Evolutionary conservation across 495 filamentous ascomycete species (phyloP).

Genomic region (Hypomontagnella submonticulosa): DNA sequence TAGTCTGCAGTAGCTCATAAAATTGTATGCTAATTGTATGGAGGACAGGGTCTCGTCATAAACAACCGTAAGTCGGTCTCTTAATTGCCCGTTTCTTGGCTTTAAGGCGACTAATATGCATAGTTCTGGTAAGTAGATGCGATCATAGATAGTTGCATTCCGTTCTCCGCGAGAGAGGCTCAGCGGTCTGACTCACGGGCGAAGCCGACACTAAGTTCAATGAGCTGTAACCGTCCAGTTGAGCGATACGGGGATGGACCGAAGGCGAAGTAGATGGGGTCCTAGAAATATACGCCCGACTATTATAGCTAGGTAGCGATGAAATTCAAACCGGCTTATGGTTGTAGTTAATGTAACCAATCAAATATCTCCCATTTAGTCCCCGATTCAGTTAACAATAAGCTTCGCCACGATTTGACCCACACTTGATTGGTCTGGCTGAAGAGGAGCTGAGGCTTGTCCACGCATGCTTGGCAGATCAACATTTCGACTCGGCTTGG

Average conservation of each 20-base stretch:
- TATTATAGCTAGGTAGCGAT: not conserved
- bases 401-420: slow-evolving; percentile 23
- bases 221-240: slow-evolving; percentile 1
- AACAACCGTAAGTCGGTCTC: too few relatives aligned
- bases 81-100: too few relatives aligned
- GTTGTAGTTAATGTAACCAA: slow-evolving; percentile 12
- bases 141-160: not conserved
- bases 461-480: slow-evolving; percentile 18
- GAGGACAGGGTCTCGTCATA: too few relatives aligned
- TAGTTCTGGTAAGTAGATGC: too few relatives aligned
- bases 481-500: slow-evolving; percentile 18
- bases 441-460: slow-evolving; percentile 26
- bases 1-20: too few relatives aligned
- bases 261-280: not conserved
- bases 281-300: not conserved
- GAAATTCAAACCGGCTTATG: slow-evolving; percentile 4
- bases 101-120: too few relatives aligned
- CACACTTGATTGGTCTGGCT: slow-evolving; percentile 24
- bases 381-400: not conserved
- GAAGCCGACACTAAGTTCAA: not conserved
- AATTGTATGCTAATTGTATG: too few relatives aligned
- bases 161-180: slow-evolving; percentile 3
- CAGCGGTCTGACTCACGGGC: not conserved
- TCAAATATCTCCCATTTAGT: not conserved
- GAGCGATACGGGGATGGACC: too few relatives aligned